Conservation (phyloP, 768 basidiomycete species). For the Punctularia strigosozonata region DNA sequence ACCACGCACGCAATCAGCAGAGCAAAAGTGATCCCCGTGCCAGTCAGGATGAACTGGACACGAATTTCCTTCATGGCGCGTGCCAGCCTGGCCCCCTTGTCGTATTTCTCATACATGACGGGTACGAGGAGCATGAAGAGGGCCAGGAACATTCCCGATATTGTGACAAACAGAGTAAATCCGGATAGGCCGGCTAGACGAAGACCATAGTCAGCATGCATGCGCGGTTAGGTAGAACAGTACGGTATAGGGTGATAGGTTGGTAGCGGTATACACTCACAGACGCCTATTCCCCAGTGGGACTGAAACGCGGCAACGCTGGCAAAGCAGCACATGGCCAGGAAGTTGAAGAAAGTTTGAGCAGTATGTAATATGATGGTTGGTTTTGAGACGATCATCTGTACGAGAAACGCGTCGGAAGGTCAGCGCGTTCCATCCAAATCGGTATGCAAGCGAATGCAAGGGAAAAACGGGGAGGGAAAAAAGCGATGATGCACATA, state of each 20-base stretch:
- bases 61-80: slow-evolving; percentile 75
- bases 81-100: slow-evolving; percentile 66
- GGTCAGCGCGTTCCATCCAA: slow-evolving; percentile 9
- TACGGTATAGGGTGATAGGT: background rate
- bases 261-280: no score
- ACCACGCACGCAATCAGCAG: slow-evolving; percentile 66
- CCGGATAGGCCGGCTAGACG: slow-evolving; percentile 70
- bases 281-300: slow-evolving; percentile 74
- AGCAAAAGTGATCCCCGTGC: slow-evolving; percentile 49
- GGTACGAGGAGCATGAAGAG: slow-evolving; percentile 67
- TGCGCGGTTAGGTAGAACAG: background rate
- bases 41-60: slow-evolving; percentile 74
- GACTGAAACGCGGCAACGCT: slow-evolving; percentile 84
- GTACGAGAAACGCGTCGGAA: slow-evolving; percentile 8
- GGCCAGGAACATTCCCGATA: slow-evolving; percentile 63
- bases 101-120: slow-evolving; percentile 76
- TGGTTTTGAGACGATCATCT: slow-evolving; percentile 87
- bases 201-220: background rate
- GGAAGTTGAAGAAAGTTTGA: slow-evolving; percentile 88
- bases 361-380: slow-evolving; percentile 64
- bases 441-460: no score
- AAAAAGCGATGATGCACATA: slow-evolving; percentile 36
- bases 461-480: slow-evolving; percentile 4
- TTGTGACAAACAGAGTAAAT: slow-evolving; percentile 73
- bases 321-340: slow-evolving; percentile 86